Conservation (phyloP, 441 rosid species). For the Viola pubescens region DNA sequence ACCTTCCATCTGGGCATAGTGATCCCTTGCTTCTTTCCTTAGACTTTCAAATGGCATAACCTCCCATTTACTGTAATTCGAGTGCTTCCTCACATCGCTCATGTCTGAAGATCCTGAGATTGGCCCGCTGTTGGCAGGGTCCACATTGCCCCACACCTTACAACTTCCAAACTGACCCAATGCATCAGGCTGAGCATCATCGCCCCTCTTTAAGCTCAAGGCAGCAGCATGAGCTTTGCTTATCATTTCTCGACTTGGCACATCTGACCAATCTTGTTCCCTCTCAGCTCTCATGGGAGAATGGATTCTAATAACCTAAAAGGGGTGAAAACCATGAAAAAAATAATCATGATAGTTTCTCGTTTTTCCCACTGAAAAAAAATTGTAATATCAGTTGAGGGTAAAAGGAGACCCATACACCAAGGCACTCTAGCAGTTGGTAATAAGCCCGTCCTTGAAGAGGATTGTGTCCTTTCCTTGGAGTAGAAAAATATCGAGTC, state of each 20-base stretch:
- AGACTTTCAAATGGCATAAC: slow-evolving; percentile 67
- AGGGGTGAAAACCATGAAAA: slow-evolving; percentile 12
- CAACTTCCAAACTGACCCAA: slow-evolving; percentile 79
- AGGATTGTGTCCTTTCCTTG: slow-evolving; percentile 96
- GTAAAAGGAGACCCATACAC: slow-evolving; percentile 38
- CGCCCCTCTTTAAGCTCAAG: slow-evolving; percentile 55
- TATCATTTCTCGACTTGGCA: slow-evolving; percentile 76
- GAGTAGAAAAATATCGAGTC: slow-evolving; percentile 91
- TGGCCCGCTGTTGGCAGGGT: slow-evolving; percentile 44
- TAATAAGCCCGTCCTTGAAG: slow-evolving; percentile 98
- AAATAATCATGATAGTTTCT: slow-evolving; percentile 7
- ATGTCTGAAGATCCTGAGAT: slow-evolving; percentile 82
- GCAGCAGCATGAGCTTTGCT: slow-evolving; percentile 71
- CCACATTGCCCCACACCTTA: slow-evolving; percentile 81
- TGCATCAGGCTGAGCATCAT: slow-evolving; percentile 27
- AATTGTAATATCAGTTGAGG: too few relatives aligned
- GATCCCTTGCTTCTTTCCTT: slow-evolving; percentile 81
- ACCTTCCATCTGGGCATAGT: slow-evolving; percentile 65
- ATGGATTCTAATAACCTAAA: slow-evolving; percentile 88
- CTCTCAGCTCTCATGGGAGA: slow-evolving; percentile 85
- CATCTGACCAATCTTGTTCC: slow-evolving; percentile 78
- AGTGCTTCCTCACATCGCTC: slow-evolving; percentile 59
- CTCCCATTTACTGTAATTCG: slow-evolving; percentile 92
- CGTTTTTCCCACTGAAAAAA: not conserved
- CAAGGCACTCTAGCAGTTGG: slow-evolving; percentile 95